A percentile compares a stretch with the other conserved stretches of the same genome.
Conservation (phyloP, 345 rosid species). For the rapeseed (Brassica napus) region DNA sequence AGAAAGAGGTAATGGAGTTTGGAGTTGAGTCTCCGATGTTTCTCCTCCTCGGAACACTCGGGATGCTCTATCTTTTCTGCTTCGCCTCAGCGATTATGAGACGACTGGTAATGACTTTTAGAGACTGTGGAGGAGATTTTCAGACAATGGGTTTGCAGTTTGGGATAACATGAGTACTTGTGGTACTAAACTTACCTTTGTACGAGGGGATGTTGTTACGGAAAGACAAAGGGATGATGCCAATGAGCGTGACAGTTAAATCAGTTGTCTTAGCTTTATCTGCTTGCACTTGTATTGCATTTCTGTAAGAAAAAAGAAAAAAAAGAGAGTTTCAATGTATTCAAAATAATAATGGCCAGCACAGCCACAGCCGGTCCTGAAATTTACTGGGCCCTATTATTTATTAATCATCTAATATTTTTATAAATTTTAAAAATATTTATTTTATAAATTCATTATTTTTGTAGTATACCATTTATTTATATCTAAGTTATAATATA, state of each 20-base stretch:
- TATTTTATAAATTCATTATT: too few species aligned
- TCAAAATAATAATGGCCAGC: too few species aligned
- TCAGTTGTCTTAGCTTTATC: slow-evolving; percentile 45
- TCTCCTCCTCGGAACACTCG: slow-evolving; percentile 56
- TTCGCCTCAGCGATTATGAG: slow-evolving; percentile 26
- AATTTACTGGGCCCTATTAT: too few species aligned
- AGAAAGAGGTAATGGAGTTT: slow-evolving; percentile 66
- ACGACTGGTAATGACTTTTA: background rate
- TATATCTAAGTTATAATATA: too few species aligned
- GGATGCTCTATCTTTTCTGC: slow-evolving; percentile 57
- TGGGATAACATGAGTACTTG: slow-evolving; percentile 51
- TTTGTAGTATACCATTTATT: too few species aligned
- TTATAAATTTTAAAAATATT: too few species aligned
- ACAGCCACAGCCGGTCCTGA: too few species aligned
- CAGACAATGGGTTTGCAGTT: slow-evolving; percentile 49
- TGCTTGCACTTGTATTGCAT: slow-evolving; percentile 33
- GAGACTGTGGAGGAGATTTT: background rate
- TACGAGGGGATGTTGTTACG: slow-evolving; percentile 58
- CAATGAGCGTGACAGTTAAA: slow-evolving; percentile 43
- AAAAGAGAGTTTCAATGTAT: background rate
- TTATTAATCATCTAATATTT: too few species aligned
- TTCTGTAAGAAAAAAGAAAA: background rate
- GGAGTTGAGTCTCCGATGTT: slow-evolving; percentile 69
- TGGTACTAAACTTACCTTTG: slow-evolving; percentile 62
- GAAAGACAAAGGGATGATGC: slow-evolving; percentile 68